These are phyloP conservation scores for Cercospora janseana DNA, from an alignment of 2,329 filamentous ascomycete species.

Conservation along the genomic window DNA sequence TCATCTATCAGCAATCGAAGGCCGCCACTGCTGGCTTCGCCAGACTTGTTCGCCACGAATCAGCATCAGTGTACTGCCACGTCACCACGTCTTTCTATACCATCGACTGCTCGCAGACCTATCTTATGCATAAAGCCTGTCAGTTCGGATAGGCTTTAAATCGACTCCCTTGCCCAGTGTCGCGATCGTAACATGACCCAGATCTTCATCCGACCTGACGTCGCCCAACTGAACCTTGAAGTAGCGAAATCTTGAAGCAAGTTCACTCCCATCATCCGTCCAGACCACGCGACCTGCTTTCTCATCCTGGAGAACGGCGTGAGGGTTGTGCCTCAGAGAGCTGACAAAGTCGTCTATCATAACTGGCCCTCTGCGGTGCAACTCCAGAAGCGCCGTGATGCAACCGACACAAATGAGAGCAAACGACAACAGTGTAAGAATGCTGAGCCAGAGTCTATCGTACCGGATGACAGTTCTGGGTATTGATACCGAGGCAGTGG, in stretches of 20 bases:
- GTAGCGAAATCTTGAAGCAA: slow-evolving; percentile 10
- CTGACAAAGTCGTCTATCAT: slow-evolving; percentile 24
- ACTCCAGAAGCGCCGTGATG: slow-evolving; percentile 20
- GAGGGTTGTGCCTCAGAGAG: slow-evolving; percentile 17
- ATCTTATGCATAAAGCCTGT: too few relatives aligned
- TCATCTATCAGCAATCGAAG: too few relatives aligned
- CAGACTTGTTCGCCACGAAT: too few relatives aligned
- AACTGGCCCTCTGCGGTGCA: slow-evolving; percentile 19
- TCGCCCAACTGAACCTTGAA: slow-evolving; percentile 22
- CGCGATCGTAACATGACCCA: slow-evolving; percentile 21
- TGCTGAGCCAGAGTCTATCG: slow-evolving; percentile 10
- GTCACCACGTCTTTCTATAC: too few relatives aligned
- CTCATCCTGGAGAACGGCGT: too few relatives aligned
- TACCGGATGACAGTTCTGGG: slow-evolving; percentile 19
- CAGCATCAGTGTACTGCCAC: too few relatives aligned
- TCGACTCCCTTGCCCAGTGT: slow-evolving; percentile 15
- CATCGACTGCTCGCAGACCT: too few relatives aligned
- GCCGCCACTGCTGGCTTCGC: too few relatives aligned
- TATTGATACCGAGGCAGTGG: too few relatives aligned
- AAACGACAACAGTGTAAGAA: slow-evolving; percentile 17
- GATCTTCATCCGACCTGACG: slow-evolving; percentile 18
- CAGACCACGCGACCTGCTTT: slow-evolving; percentile 11
- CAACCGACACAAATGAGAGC: slow-evolving; percentile 16
- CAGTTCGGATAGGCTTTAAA: too few relatives aligned
- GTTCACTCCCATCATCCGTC: slow-evolving; percentile 20